These are phyloP conservation scores for Lolium perenne DNA, from an alignment of 176 grass and related monocot genomes.

Conservation along the genomic window DNA sequence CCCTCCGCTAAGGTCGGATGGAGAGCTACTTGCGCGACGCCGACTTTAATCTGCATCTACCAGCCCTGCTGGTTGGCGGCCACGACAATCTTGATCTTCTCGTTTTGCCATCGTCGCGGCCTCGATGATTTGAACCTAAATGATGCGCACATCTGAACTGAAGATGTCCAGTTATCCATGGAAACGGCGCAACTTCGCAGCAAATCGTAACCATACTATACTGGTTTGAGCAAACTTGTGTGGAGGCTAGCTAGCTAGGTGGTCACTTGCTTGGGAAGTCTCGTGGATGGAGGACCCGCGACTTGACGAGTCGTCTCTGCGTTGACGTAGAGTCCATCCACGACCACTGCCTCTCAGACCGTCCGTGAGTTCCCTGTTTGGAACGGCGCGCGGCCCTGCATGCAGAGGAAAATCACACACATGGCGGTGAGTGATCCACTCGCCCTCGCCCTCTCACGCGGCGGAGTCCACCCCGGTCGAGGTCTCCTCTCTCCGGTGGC, in stretches of 20 bases:
- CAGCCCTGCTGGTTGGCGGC: too few species aligned
- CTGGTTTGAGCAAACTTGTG: too few species aligned
- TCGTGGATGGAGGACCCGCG: neutral
- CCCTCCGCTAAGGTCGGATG: too few species aligned
- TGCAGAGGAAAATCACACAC: neutral
- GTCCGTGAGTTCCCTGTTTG: neutral
- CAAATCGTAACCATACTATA: too few species aligned
- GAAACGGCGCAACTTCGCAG: neutral
- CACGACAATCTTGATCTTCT: too few species aligned
- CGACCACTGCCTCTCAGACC: neutral
- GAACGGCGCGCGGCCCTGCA: neutral
- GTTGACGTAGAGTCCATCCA: slow-evolving; percentile 30
- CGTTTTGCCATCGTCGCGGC: too few species aligned
- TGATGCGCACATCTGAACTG: too few species aligned
- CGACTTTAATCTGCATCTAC: too few species aligned
- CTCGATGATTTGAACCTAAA: too few species aligned
- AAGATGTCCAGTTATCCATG: too few species aligned
- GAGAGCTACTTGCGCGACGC: too few species aligned
- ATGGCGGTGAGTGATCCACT: neutral
- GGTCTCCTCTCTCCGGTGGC: neutral
- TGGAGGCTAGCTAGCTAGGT: too few species aligned
- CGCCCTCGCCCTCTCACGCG: slow-evolving; percentile 8
- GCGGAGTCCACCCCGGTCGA: neutral
- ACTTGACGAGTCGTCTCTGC: slow-evolving; percentile 2
- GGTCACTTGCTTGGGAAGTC: neutral